phyloP scores from a whole-genome alignment of 805 yeast genomes.

The Candida dajiaensis region DNA sequence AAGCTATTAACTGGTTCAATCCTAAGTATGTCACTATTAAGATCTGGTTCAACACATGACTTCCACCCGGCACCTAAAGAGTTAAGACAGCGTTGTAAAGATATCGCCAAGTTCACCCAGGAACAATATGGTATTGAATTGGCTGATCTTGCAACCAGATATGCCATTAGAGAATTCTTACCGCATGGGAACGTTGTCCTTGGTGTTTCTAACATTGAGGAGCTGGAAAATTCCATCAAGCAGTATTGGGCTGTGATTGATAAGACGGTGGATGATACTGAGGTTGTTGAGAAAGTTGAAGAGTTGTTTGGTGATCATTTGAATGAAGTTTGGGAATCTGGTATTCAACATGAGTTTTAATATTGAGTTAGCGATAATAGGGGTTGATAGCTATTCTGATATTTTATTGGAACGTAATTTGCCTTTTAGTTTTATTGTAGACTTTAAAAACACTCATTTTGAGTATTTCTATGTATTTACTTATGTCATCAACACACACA shows the following conservation, averaged over 20 bases:
- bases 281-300: slow-evolving; percentile 37
- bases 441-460: too few species aligned
- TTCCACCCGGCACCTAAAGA: slow-evolving; percentile 76
- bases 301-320: slow-evolving; percentile 45
- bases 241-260: slow-evolving; percentile 47
- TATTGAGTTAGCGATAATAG: neutral
- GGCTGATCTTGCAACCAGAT: slow-evolving; percentile 78
- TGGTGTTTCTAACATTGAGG: slow-evolving; percentile 65
- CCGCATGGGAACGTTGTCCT: slow-evolving; percentile 54
- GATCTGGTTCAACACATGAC: slow-evolving; percentile 56
- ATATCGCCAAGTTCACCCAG: slow-evolving; percentile 33
- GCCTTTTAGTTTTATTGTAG: neutral
- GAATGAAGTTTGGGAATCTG: slow-evolving; percentile 63
- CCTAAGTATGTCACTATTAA: slow-evolving; percentile 77
- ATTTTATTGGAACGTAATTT: too few species aligned
- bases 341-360: slow-evolving; percentile 25
- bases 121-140: slow-evolving; percentile 46
- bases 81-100: slow-evolving; percentile 40
- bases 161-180: slow-evolving; percentile 46
- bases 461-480: neutral
- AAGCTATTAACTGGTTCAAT: slow-evolving; percentile 78
- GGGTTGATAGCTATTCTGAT: too few species aligned
- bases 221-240: slow-evolving; percentile 55
- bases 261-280: slow-evolving; percentile 24
- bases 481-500: neutral